Percentiles rank a stretch among this genome's conserved stretches.
phyloP scores from a whole-genome alignment of 768 basidiomycete species.

The Auricularia heimuer region DNA sequence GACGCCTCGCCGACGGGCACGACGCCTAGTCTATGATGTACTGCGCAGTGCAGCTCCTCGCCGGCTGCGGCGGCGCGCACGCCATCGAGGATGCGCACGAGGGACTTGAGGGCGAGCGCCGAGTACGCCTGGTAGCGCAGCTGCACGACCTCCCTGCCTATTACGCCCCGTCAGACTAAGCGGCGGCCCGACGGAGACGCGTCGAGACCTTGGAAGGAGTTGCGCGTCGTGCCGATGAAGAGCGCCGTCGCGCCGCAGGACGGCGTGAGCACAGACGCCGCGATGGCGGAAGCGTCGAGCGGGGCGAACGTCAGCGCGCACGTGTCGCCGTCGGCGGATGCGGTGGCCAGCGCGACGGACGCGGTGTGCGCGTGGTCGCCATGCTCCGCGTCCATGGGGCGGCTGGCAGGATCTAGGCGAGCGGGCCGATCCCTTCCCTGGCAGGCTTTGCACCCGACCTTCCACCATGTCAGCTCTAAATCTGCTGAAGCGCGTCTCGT shows the following conservation, averaged over 20 bases:
- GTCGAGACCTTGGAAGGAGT: constrained; percentile 62
- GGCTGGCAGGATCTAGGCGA: too few species aligned
- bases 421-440: not conserved
- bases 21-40: constrained; percentile 69
- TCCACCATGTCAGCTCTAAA: not conserved
- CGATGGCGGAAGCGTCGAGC: constrained; percentile 49
- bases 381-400: not conserved
- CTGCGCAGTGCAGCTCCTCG: constrained; percentile 42
- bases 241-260: constrained; percentile 61
- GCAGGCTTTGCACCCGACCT: not conserved
- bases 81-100: constrained; percentile 46
- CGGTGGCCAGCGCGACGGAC: not conserved
- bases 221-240: constrained; percentile 81
- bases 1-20: constrained; percentile 74
- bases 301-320: constrained; percentile 49
- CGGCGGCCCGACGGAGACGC: not conserved
- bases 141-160: constrained; percentile 55
- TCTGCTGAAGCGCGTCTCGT: not conserved
- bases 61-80: constrained; percentile 21
- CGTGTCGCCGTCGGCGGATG: constrained; percentile 7
- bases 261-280: constrained; percentile 52
- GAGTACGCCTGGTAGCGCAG: constrained; percentile 81
- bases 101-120: constrained; percentile 68
- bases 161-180: constrained; percentile 1
- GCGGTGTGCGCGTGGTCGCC: not conserved